Base-by-base conservation (phyloP, 805 yeast genomes). In the Starmerella sirachaensis region DNA sequence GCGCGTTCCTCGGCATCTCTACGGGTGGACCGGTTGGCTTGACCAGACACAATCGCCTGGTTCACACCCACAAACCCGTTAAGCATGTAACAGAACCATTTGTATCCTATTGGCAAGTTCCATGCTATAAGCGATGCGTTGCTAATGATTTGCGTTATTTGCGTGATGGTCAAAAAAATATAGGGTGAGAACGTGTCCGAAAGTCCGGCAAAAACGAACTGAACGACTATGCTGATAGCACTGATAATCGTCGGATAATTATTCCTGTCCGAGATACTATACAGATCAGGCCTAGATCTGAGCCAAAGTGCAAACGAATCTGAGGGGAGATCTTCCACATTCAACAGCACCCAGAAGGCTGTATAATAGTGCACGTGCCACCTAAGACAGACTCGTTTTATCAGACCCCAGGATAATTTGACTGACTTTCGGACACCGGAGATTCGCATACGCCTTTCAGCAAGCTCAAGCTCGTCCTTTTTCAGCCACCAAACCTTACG, bases 21-120 rank as follows among this genome's bases (percentile, higher is more conserved):
- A 5, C 57, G 43, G 28, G 61, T 53, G 2, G 55, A 54, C 19
- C 62, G 54, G 39, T 61, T 63, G 31, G 61, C 59, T 60, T 65
- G 63, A 6, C 67, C 68, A 6, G 67, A 64, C n/a, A 64, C 59
- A 32, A 62, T 54, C 3, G 64, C 56, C 52, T 64, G 69, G 40
- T 61, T 54, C 29, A 60, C 54, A 10, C 45, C 40, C 27, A 57
- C 66, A 10, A 59, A 51, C 23, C 61, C 64, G 40, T 61, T 56
- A 22, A 60, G 47, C 52, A 58, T 38, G 54, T 57, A 61, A 48
- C 65, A 63, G 36, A 56, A 46, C 66, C 66, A 61, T 46, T 57
- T 52, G 54, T 59, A 60, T 11, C 62, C 68, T 38, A 51, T 52
- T 3, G 66, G 62, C 37, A 62, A 59, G 40, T 60, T 41, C 68